These are phyloP conservation scores for Aspergillus chevalieri DNA, from an alignment of 2,329 filamentous ascomycete species.

Conservation along the genomic window DNA sequence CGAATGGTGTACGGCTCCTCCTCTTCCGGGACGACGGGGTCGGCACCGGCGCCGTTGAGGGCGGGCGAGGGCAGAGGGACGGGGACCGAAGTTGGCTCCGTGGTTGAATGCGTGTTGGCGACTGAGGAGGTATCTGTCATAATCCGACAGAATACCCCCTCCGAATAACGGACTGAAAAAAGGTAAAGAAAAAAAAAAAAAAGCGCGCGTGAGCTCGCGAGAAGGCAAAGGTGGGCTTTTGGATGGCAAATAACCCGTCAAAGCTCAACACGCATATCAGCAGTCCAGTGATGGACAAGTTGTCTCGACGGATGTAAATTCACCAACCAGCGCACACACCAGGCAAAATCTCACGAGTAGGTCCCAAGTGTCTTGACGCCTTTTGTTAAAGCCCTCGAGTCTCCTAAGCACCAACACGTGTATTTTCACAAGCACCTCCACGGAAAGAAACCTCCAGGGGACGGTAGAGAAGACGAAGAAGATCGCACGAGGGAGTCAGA, in stretches of 20 bases:
- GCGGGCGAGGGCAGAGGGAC: conserved; percentile 38
- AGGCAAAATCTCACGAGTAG: neutral
- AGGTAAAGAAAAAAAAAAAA: conserved; percentile 1
- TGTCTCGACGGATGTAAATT: neutral
- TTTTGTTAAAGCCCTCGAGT: neutral
- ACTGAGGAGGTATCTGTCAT: conserved; percentile 50
- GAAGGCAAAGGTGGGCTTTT: conserved; percentile 7
- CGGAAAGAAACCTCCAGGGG: neutral
- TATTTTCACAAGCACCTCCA: neutral
- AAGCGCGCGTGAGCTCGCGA: conserved; percentile 15
- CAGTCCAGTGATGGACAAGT: neutral
- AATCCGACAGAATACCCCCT: conserved; percentile 48
- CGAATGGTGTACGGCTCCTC: conserved; percentile 75
- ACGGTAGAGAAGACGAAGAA: neutral
- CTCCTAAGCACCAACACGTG: neutral
- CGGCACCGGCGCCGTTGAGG: conserved; percentile 38
- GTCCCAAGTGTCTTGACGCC: neutral
- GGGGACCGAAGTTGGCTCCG: conserved; percentile 43
- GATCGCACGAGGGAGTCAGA: neutral
- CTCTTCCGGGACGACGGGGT: conserved; percentile 37
- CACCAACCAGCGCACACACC: neutral
- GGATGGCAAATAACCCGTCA: conserved; percentile 8
- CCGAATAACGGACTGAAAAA: conserved; percentile 16
- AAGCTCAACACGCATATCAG: conserved; percentile 19
- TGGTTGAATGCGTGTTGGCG: conserved; percentile 44